Conservation (phyloP, 805 yeast genomes). For the Candida montana region DNA sequence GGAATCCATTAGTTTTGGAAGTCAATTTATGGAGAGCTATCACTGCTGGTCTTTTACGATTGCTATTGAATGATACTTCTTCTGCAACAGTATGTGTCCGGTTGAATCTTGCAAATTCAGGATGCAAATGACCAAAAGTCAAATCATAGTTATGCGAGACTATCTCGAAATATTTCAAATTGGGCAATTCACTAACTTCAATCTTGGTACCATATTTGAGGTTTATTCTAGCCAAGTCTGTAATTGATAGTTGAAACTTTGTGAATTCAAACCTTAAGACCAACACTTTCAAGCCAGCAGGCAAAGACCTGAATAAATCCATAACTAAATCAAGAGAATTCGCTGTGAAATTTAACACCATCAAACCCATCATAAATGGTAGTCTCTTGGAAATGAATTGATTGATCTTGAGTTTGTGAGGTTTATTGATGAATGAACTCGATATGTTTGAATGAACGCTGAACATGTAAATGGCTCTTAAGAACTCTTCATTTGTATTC, state of each 20-base stretch:
- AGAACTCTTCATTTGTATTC: not conserved
- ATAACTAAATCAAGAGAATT: slow-evolving; percentile 7
- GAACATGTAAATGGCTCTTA: slow-evolving; percentile 1
- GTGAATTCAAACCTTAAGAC: slow-evolving; percentile 9
- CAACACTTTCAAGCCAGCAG: slow-evolving; percentile 8
- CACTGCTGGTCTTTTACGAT: not conserved
- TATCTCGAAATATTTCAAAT: slow-evolving; percentile 11
- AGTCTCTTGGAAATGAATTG: slow-evolving; percentile 1
- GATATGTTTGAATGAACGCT: slow-evolving; percentile 8
- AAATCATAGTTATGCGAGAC: slow-evolving; percentile 6
- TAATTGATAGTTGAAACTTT: slow-evolving; percentile 1
- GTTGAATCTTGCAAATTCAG: slow-evolving; percentile 8
- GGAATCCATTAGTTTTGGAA: not conserved
- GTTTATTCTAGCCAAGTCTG: not conserved
- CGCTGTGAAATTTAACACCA: slow-evolving; percentile 5
- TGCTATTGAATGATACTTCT: slow-evolving; percentile 1
- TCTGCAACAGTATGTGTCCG: slow-evolving; percentile 1
- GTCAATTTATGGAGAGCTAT: not conserved
- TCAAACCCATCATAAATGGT: slow-evolving; percentile 4
- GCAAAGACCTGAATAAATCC: slow-evolving; percentile 5
- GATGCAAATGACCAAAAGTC: slow-evolving; percentile 8
- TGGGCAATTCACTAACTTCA: not conserved
- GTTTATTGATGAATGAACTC: slow-evolving; percentile 1
- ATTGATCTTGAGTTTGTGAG: not conserved
- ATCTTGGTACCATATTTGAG: not conserved